Evolutionary conservation across 768 basidiomycete species (phyloP).

Genomic region (Kondoa subrosea): DNA sequence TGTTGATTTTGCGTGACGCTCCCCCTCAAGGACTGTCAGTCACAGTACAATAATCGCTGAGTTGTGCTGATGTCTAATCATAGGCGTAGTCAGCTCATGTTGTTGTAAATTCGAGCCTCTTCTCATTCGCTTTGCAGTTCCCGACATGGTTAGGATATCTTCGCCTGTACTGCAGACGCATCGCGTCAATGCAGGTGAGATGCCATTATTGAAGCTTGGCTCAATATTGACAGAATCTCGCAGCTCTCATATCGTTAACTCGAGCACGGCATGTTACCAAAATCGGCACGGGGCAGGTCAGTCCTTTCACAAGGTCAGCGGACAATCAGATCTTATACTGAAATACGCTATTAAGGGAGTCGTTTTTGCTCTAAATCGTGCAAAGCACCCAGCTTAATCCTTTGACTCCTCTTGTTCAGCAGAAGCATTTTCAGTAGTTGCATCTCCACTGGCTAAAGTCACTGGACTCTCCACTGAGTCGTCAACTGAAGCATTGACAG

Average conservation of each 20-base stretch:
- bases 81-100: not conserved
- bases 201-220: slow-evolving; percentile 3
- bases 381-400: not conserved
- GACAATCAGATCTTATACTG: not conserved
- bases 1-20: slow-evolving; percentile 6
- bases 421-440: not conserved
- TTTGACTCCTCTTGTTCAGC: not conserved
- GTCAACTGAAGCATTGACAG: not conserved
- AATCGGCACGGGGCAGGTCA: not conserved
- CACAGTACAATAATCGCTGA: not conserved
- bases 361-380: not conserved
- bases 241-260: not conserved
- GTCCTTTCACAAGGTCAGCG: too few relatives aligned
- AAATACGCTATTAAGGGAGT: not conserved
- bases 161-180: slow-evolving; percentile 12
- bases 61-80: too few relatives aligned
- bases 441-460: not conserved
- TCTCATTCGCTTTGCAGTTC: slow-evolving; percentile 4
- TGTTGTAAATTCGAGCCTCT: not conserved
- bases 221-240: not conserved
- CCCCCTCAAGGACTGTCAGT: slow-evolving; percentile 11
- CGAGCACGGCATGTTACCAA: slow-evolving; percentile 18
- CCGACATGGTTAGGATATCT: slow-evolving; percentile 13
- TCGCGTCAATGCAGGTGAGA: slow-evolving; percentile 16
- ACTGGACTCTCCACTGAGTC: not conserved